Evolutionary conservation across 2,329 filamentous ascomycete genomes (phyloP).

Genomic region (Tolypocladium tundrense): DNA sequence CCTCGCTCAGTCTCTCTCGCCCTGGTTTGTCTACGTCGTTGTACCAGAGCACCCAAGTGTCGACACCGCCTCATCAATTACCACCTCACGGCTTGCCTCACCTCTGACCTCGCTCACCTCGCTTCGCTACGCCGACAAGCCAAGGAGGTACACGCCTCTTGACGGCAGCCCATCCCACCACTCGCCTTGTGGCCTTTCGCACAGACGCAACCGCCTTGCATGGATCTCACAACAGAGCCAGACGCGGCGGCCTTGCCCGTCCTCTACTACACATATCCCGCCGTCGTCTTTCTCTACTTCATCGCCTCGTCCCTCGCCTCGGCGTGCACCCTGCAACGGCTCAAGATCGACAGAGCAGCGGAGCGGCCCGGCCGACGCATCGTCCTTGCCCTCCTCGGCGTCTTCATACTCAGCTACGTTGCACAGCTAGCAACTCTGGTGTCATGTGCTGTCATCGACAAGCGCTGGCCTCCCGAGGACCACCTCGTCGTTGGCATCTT

Average conservation of each 20-base stretch:
- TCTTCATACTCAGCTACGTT: conserved; percentile 35
- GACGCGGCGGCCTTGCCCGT: conserved; percentile 23
- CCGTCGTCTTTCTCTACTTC: conserved; percentile 47
- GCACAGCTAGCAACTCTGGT: conserved; percentile 33
- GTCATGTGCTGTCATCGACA: conserved; percentile 21
- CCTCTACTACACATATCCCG: conserved; percentile 51
- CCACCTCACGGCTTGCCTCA: not conserved
- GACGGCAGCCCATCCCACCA: not conserved
- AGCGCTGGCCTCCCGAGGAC: conserved; percentile 32
- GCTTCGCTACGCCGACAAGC: not conserved
- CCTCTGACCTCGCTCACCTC: not conserved
- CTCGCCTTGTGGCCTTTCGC: not conserved
- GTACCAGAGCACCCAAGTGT: not conserved
- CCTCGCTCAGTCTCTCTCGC: not conserved
- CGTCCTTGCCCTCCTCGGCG: conserved; percentile 31
- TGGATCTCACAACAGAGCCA: conserved; percentile 5
- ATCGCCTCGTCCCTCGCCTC: conserved; percentile 37
- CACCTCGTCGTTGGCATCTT: conserved; percentile 46
- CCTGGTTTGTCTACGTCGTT: not conserved
- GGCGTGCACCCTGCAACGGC: conserved; percentile 41
- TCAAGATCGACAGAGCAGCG: conserved; percentile 12
- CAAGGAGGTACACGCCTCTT: not conserved
- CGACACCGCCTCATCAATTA: not conserved
- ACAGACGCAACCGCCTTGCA: conserved; percentile 7
- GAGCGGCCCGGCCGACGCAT: conserved; percentile 10